Conservation (phyloP, 306 rosid species). For the Lablab purpureus region DNA sequence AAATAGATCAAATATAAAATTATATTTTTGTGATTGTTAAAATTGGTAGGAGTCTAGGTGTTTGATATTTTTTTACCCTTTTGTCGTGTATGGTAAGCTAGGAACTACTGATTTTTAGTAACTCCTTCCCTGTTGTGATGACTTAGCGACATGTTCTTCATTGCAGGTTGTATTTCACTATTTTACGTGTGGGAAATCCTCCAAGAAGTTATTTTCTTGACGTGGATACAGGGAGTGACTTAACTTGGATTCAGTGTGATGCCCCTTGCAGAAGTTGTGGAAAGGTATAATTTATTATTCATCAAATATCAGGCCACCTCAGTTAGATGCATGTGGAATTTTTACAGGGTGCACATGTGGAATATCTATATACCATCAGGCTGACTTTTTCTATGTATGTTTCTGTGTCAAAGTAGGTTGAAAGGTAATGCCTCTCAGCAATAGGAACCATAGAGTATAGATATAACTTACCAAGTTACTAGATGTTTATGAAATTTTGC, state of each 20-base stretch:
- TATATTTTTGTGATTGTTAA: too few species aligned
- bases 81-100: conserved; percentile 18
- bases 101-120: conserved; percentile 22
- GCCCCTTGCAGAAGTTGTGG: conserved; percentile 89
- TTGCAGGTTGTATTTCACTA: conserved; percentile 75
- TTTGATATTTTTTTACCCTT: too few species aligned
- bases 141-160: conserved; percentile 31
- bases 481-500: conserved; percentile 33
- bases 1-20: too few species aligned
- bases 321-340: conserved; percentile 10
- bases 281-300: conserved; percentile 56
- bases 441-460: neutral
- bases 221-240: conserved; percentile 88
- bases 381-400: neutral
- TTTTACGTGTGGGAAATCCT: conserved; percentile 72
- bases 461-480: neutral
- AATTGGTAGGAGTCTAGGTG: too few species aligned
- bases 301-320: neutral
- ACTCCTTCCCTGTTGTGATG: conserved; percentile 27
- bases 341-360: neutral
- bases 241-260: conserved; percentile 89
- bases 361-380: neutral
- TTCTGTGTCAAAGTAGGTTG: neutral
- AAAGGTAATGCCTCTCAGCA: neutral
- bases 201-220: conserved; percentile 80